Base-by-base conservation (phyloP, 257 asterid species). In the Nicotiana obtusifolia region DNA sequence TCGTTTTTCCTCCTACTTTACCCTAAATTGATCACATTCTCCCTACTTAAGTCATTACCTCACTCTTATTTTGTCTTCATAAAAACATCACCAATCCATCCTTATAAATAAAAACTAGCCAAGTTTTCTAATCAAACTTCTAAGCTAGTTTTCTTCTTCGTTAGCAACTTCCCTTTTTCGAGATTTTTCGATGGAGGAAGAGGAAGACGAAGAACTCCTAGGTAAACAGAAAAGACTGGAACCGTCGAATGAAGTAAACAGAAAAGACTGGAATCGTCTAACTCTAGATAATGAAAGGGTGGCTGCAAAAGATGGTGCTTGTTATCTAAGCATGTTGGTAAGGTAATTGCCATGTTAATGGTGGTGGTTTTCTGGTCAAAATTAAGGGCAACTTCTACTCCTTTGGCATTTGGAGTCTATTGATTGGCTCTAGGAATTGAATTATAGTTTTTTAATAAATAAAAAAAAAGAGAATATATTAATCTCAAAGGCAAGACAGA, bases 341-440 rank as follows among this genome's bases (percentile, higher is more conserved):
- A 44, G 56, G 76, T 61, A 78, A 65, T 80, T 82, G 80, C 80
- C 82, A 53, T 71, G 80, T 54, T 24, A 7, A 13, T 84, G 44
- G 26, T 71, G 84, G 85, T 81, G 90, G 84, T 37, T 53, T 64
- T 16, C 16, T 80, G 54, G 82, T 83, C 56, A 44, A 81, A 83
- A 41, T 60, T 60, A 78, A 90, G 97, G 97, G 96, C 97, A 93
- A 89, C 97, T 90, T 87, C 90, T 83, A 41, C 87, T 91, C 93
- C 97, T 93, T 93, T 91, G 97, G 95, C 97, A 93, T 86, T 80
- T 88, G 80, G 81, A 60, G 64, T 81, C 80, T 68, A 75, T 77
- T 80, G 82, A 53, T 78, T 10, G 77, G 30, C 20, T 47, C 67
- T 65, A 24, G 82, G 64, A 76, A n/a, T 66, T 49, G 11, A 24